These are phyloP conservation scores for Somion occarium DNA, from an alignment of 1,284 basidiomycete species.

Conservation along the genomic window DNA sequence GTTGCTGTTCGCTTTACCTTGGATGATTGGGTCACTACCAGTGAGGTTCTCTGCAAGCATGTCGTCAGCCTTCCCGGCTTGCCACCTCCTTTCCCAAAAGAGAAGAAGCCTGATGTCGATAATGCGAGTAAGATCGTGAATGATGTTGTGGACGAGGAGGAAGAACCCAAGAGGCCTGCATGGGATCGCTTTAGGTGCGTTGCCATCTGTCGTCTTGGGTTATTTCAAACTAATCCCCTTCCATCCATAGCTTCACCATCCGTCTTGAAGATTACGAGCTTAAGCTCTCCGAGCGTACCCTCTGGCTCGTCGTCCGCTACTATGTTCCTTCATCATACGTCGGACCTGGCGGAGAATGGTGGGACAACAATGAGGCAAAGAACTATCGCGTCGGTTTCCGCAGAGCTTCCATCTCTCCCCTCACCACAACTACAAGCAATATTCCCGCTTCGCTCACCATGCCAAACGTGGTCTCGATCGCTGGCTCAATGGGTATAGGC, in stretches of 20 bases:
- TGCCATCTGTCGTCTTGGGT: conserved; percentile 8
- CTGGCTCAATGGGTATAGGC: neutral
- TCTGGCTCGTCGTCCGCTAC: conserved; percentile 67
- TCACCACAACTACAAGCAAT: conserved; percentile 2
- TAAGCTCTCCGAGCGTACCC: conserved; percentile 57
- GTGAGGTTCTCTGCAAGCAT: conserved; percentile 74
- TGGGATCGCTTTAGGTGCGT: conserved; percentile 35
- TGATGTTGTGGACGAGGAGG: conserved; percentile 18
- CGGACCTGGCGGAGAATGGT: conserved; percentile 60
- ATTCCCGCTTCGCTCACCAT: neutral
- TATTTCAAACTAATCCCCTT: neutral
- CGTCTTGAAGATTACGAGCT: conserved; percentile 72
- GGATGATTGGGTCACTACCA: conserved; percentile 92
- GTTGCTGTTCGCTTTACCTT: conserved; percentile 88
- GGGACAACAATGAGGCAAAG: conserved; percentile 84
- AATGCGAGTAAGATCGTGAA: conserved; percentile 24
- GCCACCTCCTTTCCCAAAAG: conserved; percentile 37
- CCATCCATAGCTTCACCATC: conserved; percentile 46
- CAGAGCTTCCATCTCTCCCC: conserved; percentile 18
- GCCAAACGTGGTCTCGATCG: neutral
- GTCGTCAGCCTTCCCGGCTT: conserved; percentile 46
- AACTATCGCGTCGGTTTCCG: conserved; percentile 77
- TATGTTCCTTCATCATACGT: conserved; percentile 33
- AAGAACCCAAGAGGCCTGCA: conserved; percentile 12
- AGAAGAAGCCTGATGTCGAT: conserved; percentile 30